Conservation (phyloP, 208 protist genomes). For the Crithidia bombi region DNA sequence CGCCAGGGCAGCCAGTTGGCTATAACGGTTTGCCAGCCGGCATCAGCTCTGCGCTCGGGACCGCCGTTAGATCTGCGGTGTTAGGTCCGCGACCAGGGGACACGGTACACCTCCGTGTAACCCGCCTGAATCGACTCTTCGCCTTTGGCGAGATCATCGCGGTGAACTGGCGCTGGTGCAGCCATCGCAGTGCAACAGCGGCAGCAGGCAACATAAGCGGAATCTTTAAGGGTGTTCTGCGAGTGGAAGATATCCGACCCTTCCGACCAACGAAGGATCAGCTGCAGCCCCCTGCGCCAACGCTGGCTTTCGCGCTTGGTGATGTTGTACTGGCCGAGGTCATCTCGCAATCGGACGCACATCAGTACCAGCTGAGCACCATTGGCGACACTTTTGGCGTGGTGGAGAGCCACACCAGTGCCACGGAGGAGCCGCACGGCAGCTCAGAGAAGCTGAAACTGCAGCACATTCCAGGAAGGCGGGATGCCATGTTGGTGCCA, state of each 20-base stretch:
- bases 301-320: slow-evolving; percentile 54
- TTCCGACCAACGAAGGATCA: slow-evolving; percentile 62
- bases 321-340: slow-evolving; percentile 80
- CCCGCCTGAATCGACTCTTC: slow-evolving; percentile 55
- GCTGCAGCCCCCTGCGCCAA: slow-evolving; percentile 54
- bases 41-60: neutral
- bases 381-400: slow-evolving; percentile 58
- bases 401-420: slow-evolving; percentile 41
- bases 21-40: too few species aligned
- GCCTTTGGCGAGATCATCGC: slow-evolving; percentile 78
- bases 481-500: slow-evolving; percentile 63
- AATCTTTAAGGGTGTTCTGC: slow-evolving; percentile 68
- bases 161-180: slow-evolving; percentile 70
- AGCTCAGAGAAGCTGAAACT: slow-evolving; percentile 33
- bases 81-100: slow-evolving; percentile 66
- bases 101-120: slow-evolving; percentile 65
- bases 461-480: slow-evolving; percentile 53
- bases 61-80: slow-evolving; percentile 23
- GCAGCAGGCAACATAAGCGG: slow-evolving; percentile 10
- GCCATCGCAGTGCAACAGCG: slow-evolving; percentile 24
- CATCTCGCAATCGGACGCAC: slow-evolving; percentile 79
- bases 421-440: slow-evolving; percentile 11
- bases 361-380: slow-evolving; percentile 82
- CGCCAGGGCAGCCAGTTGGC: too few species aligned
- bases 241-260: slow-evolving; percentile 75